A percentile compares a stretch with the other conserved stretches of the same genome.
These are phyloP conservation scores for Citrus unshiu DNA, from an alignment of 345 rosid genomes.

Conservation along the genomic window DNA sequence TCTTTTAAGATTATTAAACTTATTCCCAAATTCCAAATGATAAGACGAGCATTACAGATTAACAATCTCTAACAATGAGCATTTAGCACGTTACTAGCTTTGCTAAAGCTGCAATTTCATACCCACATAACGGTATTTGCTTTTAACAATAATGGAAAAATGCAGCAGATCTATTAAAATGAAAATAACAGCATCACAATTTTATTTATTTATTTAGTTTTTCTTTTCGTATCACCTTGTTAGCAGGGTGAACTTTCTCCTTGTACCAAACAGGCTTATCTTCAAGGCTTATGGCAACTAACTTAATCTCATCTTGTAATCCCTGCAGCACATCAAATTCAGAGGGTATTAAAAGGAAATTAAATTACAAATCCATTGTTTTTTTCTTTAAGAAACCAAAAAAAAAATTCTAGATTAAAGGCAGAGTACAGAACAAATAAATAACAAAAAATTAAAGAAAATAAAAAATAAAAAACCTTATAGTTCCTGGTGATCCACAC, in stretches of 20 bases:
- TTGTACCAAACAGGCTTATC: constrained; percentile 88
- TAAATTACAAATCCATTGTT: background rate
- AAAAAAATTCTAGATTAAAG: too few relatives aligned
- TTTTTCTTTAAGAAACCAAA: background rate
- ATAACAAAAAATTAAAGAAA: too few relatives aligned
- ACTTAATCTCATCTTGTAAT: constrained; percentile 68
- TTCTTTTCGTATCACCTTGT: constrained; percentile 48
- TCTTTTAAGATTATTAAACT: background rate
- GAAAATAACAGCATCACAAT: too few relatives aligned
- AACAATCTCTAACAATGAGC: too few relatives aligned
- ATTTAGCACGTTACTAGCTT: background rate
- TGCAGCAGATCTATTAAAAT: background rate
- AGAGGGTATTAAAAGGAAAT: background rate
- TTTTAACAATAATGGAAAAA: background rate
- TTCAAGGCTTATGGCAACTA: constrained; percentile 60
- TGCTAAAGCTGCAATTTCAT: background rate
- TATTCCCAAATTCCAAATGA: background rate
- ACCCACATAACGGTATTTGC: background rate
- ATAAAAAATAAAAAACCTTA: constrained; percentile 43
- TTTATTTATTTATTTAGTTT: background rate
- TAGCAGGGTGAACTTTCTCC: constrained; percentile 67
- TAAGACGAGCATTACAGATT: background rate
- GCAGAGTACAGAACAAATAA: too few relatives aligned
- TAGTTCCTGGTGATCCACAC: constrained; percentile 92
- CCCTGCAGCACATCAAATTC: constrained; percentile 41